phyloP scores from a whole-genome alignment of 768 basidiomycete genomes.

The Boletus edulis region DNA sequence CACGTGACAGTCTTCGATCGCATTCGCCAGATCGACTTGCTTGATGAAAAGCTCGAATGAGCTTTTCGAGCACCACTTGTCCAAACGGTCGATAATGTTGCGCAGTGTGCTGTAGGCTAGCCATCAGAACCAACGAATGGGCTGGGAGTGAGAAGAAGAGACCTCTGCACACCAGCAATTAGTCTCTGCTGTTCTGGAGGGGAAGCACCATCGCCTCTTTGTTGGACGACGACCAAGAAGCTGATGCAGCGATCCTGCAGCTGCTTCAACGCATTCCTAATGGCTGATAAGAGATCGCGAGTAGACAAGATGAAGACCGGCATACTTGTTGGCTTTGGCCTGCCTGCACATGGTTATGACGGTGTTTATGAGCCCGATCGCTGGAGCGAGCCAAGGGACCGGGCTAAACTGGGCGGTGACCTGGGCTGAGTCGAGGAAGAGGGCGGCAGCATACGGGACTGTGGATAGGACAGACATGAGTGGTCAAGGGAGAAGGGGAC shows the following conservation, averaged over 20 bases:
- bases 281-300: constrained; percentile 1
- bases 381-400: constrained; percentile 45
- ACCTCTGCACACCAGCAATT: constrained; percentile 34
- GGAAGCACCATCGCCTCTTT: constrained; percentile 29
- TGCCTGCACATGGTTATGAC: constrained; percentile 48
- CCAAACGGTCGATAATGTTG: constrained; percentile 40
- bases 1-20: constrained; percentile 45
- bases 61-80: constrained; percentile 41
- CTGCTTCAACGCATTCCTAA: constrained; percentile 42
- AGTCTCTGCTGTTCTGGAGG: constrained; percentile 32
- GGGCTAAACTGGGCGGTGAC: constrained; percentile 46
- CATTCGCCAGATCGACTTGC: constrained; percentile 42
- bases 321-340: constrained; percentile 48
- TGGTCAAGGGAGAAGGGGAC: neutral
- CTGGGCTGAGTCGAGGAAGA: constrained; percentile 34
- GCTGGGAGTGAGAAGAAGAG: neutral
- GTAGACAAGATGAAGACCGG: neutral
- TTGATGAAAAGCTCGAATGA: constrained; percentile 43
- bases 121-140: constrained; percentile 7
- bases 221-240: constrained; percentile 39
- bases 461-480: constrained; percentile 16
- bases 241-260: constrained; percentile 46
- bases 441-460: constrained; percentile 6
- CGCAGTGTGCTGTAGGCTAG: constrained; percentile 27
- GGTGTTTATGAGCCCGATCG: constrained; percentile 39